Evolutionary conservation across 352 stramenopile species (phyloP).

Genomic region (Phytophthora brassicae): DNA sequence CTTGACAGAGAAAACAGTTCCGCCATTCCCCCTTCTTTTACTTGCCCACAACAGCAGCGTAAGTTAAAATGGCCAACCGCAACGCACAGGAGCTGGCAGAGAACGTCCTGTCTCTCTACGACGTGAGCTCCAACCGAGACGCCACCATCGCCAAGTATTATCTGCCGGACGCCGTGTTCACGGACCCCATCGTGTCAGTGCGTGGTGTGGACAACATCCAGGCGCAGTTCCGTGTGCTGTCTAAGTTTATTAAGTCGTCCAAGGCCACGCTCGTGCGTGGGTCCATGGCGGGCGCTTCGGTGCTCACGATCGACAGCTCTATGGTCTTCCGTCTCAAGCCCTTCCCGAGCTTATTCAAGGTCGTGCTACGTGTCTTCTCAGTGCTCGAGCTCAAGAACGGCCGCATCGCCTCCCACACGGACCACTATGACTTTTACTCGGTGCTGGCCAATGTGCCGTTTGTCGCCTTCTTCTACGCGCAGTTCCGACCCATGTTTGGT

Average conservation of each 20-base stretch:
- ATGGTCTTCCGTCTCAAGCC: constrained; percentile 75
- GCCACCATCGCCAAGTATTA: constrained; percentile 82
- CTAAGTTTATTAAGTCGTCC: constrained; percentile 75
- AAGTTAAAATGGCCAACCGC: constrained; percentile 47
- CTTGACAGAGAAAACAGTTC: constrained; percentile 4
- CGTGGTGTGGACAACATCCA: constrained; percentile 80
- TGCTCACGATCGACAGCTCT: constrained; percentile 84
- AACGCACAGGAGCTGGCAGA: constrained; percentile 78
- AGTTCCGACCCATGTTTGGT: constrained; percentile 78
- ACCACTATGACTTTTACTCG: constrained; percentile 85
- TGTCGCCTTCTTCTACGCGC: constrained; percentile 77
- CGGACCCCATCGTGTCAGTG: constrained; percentile 76
- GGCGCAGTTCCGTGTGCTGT: constrained; percentile 80
- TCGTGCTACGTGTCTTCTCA: constrained; percentile 77
- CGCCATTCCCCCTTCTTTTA: background rate
- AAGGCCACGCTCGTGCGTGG: constrained; percentile 81
- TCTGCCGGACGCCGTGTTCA: constrained; percentile 74
- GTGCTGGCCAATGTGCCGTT: constrained; percentile 80
- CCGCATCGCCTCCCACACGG: constrained; percentile 78
- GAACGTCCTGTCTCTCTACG: constrained; percentile 83
- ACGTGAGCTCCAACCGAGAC: constrained; percentile 67
- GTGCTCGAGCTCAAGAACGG: constrained; percentile 84
- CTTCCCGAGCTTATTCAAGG: constrained; percentile 71
- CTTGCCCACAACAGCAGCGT: background rate
- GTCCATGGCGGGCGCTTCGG: constrained; percentile 75